Percentiles rank a stretch among this genome's conserved stretches.
These are phyloP conservation scores for Paecilomyces formosus DNA, from an alignment of 2,329 filamentous ascomycete species.

Conservation along the genomic window DNA sequence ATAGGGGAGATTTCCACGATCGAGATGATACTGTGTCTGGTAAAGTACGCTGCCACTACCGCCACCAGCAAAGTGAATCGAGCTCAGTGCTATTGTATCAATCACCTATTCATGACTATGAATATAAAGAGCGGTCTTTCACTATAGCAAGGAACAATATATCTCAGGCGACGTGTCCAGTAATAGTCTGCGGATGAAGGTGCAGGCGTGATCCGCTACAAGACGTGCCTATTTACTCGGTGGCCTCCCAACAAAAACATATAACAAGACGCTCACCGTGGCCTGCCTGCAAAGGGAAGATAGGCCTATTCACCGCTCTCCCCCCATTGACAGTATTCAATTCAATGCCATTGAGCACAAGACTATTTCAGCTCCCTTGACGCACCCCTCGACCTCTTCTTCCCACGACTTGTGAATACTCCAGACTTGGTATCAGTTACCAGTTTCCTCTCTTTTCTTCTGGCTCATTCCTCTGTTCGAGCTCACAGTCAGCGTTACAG, in stretches of 20 bases:
- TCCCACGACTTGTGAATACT: background rate
- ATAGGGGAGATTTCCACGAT: background rate
- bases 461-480: background rate
- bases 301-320: background rate
- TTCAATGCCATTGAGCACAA: background rate
- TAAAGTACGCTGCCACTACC: background rate
- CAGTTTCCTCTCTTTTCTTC: background rate
- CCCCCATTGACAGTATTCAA: background rate
- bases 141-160: background rate
- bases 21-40: background rate
- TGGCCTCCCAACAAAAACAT: background rate
- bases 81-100: background rate
- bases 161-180: background rate
- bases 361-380: background rate
- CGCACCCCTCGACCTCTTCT: background rate
- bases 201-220: background rate
- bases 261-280: background rate
- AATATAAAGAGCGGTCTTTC: background rate
- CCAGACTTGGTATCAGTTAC: background rate
- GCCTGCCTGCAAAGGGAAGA: background rate
- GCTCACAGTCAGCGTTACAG: background rate
- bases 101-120: background rate
- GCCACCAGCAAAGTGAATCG: background rate
- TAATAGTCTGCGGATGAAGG: background rate
- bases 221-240: background rate